Evolutionary conservation across 148 eudicot genomes (phyloP).

Genomic region (Mesembryanthemum crystallinum): DNA sequence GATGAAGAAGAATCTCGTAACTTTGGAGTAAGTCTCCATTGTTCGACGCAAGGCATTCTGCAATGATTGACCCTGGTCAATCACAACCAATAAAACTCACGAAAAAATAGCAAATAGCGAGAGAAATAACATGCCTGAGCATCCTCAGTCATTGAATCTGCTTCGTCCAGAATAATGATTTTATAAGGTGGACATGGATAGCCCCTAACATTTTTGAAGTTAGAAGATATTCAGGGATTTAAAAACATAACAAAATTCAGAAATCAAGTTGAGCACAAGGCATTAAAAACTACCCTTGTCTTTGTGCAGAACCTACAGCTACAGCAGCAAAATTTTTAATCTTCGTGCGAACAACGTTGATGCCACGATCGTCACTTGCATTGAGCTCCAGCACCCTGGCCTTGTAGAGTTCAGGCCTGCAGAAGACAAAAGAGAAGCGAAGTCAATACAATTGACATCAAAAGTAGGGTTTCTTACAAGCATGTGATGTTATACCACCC

Average conservation of each 20-base stretch:
- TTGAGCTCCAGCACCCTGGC: conserved; percentile 94
- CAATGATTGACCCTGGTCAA: conserved; percentile 18
- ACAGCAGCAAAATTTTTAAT: conserved; percentile 90
- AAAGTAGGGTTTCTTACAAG: not conserved
- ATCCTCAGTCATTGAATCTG: conserved; percentile 99
- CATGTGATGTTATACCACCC: not conserved
- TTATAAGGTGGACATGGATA: conserved; percentile 96
- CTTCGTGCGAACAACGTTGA: conserved; percentile 95
- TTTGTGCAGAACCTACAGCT: conserved; percentile 77
- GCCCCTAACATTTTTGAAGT: conserved; percentile 38
- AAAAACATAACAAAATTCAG: not conserved
- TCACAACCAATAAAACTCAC: not conserved
- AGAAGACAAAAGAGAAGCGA: conserved; percentile 13
- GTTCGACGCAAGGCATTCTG: conserved; percentile 98
- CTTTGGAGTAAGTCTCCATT: conserved; percentile 96
- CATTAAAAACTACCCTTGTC: conserved; percentile 49
- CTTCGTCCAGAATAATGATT: conserved; percentile 90
- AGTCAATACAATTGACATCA: not conserved
- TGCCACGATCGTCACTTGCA: conserved; percentile 99
- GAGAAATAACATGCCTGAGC: conserved; percentile 64
- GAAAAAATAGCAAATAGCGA: not conserved
- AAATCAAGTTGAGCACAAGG: conserved; percentile 15
- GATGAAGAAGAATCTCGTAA: conserved; percentile 93
- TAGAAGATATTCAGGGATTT: not conserved
- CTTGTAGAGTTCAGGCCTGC: conserved; percentile 91